Evolutionary conservation across 1,284 basidiomycete species (phyloP).

Genomic region (Chalciporus sp.): DNA sequence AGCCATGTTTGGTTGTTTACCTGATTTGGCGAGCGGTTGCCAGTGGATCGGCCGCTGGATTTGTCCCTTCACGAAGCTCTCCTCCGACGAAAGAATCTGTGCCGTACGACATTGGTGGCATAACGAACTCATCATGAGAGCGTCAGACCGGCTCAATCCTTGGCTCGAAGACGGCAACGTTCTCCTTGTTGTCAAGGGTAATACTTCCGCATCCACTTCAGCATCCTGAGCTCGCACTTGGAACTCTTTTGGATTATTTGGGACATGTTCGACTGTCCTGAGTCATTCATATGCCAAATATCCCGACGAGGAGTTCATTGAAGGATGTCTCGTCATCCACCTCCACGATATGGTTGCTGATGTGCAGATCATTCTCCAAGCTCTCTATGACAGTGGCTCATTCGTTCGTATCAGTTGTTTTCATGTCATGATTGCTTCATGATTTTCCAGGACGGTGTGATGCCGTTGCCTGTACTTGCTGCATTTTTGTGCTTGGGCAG

Average conservation of each 20-base stretch:
- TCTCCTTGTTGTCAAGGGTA: constrained; percentile 8
- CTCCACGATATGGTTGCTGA: constrained; percentile 12
- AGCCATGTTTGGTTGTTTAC: too few relatives aligned
- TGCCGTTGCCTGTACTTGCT: constrained; percentile 10
- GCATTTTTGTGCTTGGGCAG: constrained; percentile 17
- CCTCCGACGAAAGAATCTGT: too few relatives aligned
- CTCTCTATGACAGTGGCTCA: constrained; percentile 10
- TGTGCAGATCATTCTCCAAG: constrained; percentile 12
- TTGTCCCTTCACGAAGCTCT: too few relatives aligned
- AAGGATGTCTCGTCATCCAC: constrained; percentile 19
- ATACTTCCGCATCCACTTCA: constrained; percentile 22
- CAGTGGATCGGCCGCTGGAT: too few relatives aligned
- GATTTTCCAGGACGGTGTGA: constrained; percentile 1
- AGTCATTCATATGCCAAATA: not conserved
- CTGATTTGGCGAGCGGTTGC: too few relatives aligned
- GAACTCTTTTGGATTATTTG: constrained; percentile 25
- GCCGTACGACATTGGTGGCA: too few relatives aligned
- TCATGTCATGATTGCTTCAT: constrained; percentile 1
- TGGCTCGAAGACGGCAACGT: constrained; percentile 27
- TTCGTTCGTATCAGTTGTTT: not conserved
- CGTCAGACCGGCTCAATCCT: constrained; percentile 8
- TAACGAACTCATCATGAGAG: not conserved
- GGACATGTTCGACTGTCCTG: constrained; percentile 17
- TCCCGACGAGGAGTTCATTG: constrained; percentile 4
- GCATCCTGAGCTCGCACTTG: constrained; percentile 17